Conservation (phyloP, 306 rosid genomes). For the Luffa acutangula region DNA sequence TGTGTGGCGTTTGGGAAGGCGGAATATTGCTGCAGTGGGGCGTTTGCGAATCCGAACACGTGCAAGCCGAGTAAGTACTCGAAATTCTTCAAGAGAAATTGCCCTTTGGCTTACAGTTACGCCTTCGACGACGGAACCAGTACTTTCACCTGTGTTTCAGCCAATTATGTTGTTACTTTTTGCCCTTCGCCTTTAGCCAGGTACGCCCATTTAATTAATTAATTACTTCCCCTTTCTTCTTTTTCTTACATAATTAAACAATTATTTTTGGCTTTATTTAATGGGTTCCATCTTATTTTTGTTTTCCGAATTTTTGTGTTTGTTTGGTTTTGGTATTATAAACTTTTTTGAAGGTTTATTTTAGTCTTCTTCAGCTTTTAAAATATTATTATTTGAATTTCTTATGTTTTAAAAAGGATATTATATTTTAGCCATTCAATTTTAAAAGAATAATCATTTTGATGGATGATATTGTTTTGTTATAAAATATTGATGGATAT, state of each 20-base stretch:
- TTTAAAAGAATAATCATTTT: no score
- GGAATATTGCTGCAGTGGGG: slow-evolving; percentile 8
- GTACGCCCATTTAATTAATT: not conserved
- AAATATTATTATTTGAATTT: no score
- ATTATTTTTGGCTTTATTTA: not conserved
- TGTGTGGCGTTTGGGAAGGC: slow-evolving; percentile 5
- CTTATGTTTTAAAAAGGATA: no score
- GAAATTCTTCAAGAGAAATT: not conserved
- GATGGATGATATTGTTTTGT: no score
- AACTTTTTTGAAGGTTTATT: no score
- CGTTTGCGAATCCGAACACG: not conserved
- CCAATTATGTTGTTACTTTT: not conserved
- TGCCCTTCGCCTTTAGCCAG: not conserved
- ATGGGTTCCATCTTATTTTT: no score
- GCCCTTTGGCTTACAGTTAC: slow-evolving; percentile 4
- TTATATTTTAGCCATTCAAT: no score
- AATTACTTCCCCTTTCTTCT: not conserved
- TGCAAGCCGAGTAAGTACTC: not conserved
- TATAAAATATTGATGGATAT: no score
- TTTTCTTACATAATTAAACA: not conserved
- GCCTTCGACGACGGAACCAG: slow-evolving; percentile 8
- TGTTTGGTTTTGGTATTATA: no score
- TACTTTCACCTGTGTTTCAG: not conserved
- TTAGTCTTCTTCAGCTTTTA: no score
- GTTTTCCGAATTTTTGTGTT: no score